Conservation (phyloP, 352 stramenopile genomes). For the Hyphochytrium catenoides region DNA sequence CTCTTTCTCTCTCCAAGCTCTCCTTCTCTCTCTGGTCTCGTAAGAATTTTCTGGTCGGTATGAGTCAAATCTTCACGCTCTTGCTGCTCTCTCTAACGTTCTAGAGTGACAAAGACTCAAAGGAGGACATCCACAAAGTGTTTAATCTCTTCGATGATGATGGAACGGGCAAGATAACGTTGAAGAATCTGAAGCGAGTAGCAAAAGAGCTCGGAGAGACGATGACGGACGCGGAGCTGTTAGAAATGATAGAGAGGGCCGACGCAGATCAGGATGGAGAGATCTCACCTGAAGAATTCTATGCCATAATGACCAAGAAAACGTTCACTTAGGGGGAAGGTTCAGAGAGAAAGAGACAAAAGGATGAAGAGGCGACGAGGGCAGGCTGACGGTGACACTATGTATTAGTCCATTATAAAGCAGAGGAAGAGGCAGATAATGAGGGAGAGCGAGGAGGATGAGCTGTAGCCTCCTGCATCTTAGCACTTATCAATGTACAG, state of each 20-base stretch:
- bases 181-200: constrained; percentile 90
- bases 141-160: constrained; percentile 95
- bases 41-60: constrained; percentile 1
- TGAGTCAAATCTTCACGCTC: too few relatives aligned
- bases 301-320: constrained; percentile 94
- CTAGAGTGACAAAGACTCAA: constrained; percentile 76
- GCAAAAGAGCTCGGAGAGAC: constrained; percentile 95
- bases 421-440: too few relatives aligned
- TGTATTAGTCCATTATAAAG: too few relatives aligned
- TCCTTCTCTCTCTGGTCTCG: not conserved
- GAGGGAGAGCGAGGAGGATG: too few relatives aligned
- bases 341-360: too few relatives aligned
- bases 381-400: too few relatives aligned
- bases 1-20: not conserved
- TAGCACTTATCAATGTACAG: too few relatives aligned
- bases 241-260: constrained; percentile 97
- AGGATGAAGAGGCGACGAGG: too few relatives aligned
- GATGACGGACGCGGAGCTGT: constrained; percentile 95
- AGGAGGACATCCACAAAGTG: constrained; percentile 85
- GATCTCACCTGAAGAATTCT: constrained; percentile 93
- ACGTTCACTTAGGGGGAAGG: too few relatives aligned
- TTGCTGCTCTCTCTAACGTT: too few relatives aligned
- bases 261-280: constrained; percentile 83
- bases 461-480: too few relatives aligned
- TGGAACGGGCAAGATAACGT: constrained; percentile 86